phyloP scores from a whole-genome alignment of 139 green algal genomes.

The Micromonas commoda region DNA sequence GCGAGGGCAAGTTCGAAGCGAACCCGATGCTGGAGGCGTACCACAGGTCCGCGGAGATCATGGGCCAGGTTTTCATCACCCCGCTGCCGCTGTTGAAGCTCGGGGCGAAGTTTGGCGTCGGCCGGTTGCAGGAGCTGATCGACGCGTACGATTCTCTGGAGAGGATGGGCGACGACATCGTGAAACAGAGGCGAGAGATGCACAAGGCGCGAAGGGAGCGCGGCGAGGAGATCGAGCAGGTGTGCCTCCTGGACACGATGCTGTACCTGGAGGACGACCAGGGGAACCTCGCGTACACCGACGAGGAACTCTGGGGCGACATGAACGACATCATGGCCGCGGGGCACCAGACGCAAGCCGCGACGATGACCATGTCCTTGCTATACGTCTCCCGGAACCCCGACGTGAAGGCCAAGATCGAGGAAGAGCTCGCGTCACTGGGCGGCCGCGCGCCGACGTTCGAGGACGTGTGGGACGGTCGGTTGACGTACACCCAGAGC shows the following conservation, averaged over 20 bases:
- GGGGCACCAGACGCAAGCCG: conserved; percentile 64
- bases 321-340: conserved; percentile 63
- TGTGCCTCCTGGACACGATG: conserved; percentile 42
- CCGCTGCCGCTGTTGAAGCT: conserved; percentile 56
- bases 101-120: conserved; percentile 38
- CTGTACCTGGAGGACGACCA: conserved; percentile 47
- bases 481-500: conserved; percentile 26
- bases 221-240: conserved; percentile 35
- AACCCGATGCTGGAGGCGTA: conserved; percentile 7
- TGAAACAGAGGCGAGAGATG: not conserved
- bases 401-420: conserved; percentile 41
- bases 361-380: conserved; percentile 47
- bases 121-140: conserved; percentile 42
- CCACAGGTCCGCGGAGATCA: conserved; percentile 24
- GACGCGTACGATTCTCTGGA: conserved; percentile 27
- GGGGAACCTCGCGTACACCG: conserved; percentile 37
- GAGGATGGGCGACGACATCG: conserved; percentile 17
- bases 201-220: not conserved
- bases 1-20: not conserved
- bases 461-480: conserved; percentile 30
- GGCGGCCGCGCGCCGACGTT: conserved; percentile 37
- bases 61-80: conserved; percentile 63
- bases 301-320: conserved; percentile 66
- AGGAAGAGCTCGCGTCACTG: conserved; percentile 45
- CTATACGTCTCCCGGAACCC: conserved; percentile 54